These are phyloP conservation scores for Tetrahymena borealis DNA, from an alignment of 73 alveolate genomes.

Conservation along the genomic window DNA sequence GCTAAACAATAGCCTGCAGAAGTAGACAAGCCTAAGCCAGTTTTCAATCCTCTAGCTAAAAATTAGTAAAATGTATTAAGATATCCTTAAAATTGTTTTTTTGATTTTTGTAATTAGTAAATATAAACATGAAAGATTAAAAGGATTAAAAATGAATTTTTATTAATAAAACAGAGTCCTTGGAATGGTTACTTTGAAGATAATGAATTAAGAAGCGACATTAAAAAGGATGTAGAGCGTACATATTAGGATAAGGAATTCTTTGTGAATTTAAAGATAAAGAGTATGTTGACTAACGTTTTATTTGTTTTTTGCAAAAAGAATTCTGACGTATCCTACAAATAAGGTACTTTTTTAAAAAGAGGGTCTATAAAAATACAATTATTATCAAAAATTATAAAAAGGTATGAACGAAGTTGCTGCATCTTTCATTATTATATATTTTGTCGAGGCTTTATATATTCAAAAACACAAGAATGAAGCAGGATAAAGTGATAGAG, in stretches of 20 bases:
- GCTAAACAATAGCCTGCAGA: neutral
- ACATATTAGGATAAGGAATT: slow-evolving; percentile 31
- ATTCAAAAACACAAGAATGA: neutral
- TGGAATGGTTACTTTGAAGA: slow-evolving; percentile 4
- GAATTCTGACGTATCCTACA: slow-evolving; percentile 34
- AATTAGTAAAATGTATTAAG: neutral
- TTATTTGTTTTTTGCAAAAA: slow-evolving; percentile 37
- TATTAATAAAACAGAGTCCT: neutral
- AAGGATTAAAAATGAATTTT: neutral
- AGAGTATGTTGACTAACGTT: slow-evolving; percentile 1
- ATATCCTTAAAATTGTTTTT: neutral
- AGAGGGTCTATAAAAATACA: too few species aligned
- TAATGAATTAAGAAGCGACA: slow-evolving; percentile 26
- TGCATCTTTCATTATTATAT: slow-evolving; percentile 28
- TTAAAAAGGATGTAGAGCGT: slow-evolving; percentile 40
- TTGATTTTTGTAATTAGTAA: too few species aligned
- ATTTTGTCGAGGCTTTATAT: slow-evolving; percentile 31
- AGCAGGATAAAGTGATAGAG: neutral
- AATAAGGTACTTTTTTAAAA: too few species aligned
- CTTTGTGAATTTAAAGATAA: slow-evolving; percentile 17
- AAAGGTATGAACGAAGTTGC: slow-evolving; percentile 41
- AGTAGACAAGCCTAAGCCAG: neutral
- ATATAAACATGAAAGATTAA: neutral
- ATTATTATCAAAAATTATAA: neutral
- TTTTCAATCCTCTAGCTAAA: neutral